Conservation (phyloP, 371 early-diverging fungal genomes). For the Saksenaea oblongispora region DNA sequence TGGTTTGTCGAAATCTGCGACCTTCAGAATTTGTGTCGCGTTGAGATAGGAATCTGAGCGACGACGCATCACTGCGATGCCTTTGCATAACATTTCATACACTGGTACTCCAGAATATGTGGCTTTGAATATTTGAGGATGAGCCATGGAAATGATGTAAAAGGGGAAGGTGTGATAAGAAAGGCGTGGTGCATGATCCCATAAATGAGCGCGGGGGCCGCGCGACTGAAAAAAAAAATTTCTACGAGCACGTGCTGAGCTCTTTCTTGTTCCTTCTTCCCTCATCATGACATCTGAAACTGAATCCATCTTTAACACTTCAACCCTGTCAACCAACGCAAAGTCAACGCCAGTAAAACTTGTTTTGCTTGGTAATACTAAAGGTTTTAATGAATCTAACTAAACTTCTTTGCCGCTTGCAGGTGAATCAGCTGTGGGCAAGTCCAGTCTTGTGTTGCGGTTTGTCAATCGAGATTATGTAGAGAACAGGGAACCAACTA, state of each 20-base stretch:
- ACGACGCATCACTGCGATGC: slow-evolving; percentile 89
- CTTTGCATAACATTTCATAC: slow-evolving; percentile 81
- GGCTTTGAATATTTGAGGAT: slow-evolving; percentile 51
- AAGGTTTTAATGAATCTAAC: background rate
- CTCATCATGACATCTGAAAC: background rate
- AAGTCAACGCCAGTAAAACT: slow-evolving; percentile 15
- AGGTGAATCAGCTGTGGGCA: slow-evolving; percentile 90
- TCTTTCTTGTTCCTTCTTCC: background rate
- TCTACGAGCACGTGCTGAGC: background rate
- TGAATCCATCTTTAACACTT: background rate
- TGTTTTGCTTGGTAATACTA: slow-evolving; percentile 19
- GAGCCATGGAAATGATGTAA: slow-evolving; percentile 5
- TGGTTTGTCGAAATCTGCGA: slow-evolving; percentile 88
- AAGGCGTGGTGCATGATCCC: slow-evolving; percentile 6
- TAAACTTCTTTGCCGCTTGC: background rate
- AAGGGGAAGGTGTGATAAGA: background rate
- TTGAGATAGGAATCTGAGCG: slow-evolving; percentile 84
- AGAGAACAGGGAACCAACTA: slow-evolving; percentile 96
- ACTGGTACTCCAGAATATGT: slow-evolving; percentile 89
- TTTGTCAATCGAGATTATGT: slow-evolving; percentile 94
- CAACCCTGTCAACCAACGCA: background rate
- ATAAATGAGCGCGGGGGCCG: background rate
- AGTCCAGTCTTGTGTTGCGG: slow-evolving; percentile 80
- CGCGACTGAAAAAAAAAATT: background rate
- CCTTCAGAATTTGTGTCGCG: slow-evolving; percentile 95